Conservation (phyloP, 495 filamentous ascomycete genomes). For the Venustampulla echinocandica region DNA sequence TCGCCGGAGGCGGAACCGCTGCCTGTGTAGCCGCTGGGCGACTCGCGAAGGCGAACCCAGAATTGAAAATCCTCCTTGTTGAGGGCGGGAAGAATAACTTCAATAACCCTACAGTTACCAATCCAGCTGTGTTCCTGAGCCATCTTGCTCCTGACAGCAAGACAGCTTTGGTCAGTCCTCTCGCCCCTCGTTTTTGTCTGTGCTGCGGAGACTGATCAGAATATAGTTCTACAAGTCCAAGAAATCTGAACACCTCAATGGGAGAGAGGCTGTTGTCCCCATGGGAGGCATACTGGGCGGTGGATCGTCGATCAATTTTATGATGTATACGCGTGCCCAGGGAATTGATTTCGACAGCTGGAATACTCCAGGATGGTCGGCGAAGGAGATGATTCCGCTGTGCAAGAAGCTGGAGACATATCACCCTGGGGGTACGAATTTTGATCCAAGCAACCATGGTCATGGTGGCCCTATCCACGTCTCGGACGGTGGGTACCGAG, state of each 20-base stretch:
- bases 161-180: conserved; percentile 18
- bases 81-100: conserved; percentile 42
- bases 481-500: conserved; percentile 27
- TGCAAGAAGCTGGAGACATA: conserved; percentile 30
- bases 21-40: conserved; percentile 40
- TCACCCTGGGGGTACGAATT: conserved; percentile 25
- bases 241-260: conserved; percentile 34
- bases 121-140: conserved; percentile 32
- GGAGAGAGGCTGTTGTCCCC: conserved; percentile 38
- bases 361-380: conserved; percentile 18
- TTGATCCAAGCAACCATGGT: conserved; percentile 29
- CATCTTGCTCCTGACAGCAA: conserved; percentile 20
- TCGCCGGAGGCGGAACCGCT: conserved; percentile 28
- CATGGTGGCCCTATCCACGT: conserved; percentile 26
- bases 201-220: not conserved
- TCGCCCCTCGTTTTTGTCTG: not conserved
- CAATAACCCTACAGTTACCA: conserved; percentile 32
- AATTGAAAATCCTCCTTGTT: conserved; percentile 42
- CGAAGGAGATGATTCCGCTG: conserved; percentile 18
- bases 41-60: conserved; percentile 40
- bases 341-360: conserved; percentile 20
- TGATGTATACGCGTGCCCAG: conserved; percentile 41
- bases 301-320: conserved; percentile 51
- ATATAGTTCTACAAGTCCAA: conserved; percentile 21
- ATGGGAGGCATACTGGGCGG: conserved; percentile 49